A percentile compares a stretch with the other conserved stretches of the same genome.
phyloP scores from a whole-genome alignment of 139 green algal species.

The Nannochloris sp. region DNA sequence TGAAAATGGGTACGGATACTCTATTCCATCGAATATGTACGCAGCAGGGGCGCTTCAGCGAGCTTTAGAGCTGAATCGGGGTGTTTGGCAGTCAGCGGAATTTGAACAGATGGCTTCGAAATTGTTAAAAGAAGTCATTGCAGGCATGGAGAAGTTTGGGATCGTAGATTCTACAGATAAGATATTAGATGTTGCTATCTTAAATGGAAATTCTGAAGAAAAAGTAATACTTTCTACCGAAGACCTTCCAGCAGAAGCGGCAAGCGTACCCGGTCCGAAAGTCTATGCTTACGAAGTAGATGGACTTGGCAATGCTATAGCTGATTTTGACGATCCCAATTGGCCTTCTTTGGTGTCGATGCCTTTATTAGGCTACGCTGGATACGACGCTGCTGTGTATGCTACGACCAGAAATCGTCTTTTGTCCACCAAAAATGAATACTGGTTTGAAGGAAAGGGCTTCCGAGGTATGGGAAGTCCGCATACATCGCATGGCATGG shows the following conservation, averaged over 20 bases:
- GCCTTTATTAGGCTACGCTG: conserved; percentile 45
- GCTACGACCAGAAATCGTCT: conserved; percentile 25
- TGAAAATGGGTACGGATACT: conserved; percentile 37
- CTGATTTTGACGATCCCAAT: conserved; percentile 58
- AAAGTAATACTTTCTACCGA: no score
- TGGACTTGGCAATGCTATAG: conserved; percentile 28
- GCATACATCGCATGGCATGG: conserved; percentile 32
- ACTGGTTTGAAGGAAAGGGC: conserved; percentile 33
- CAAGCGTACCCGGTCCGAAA: background rate
- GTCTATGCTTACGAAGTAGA: conserved; percentile 63
- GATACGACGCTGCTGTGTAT: conserved; percentile 32
- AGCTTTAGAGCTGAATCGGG: conserved; percentile 33
- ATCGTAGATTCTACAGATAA: conserved; percentile 14
- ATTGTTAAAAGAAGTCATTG: conserved; percentile 26
- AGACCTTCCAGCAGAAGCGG: no score
- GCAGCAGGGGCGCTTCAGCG: conserved; percentile 38
- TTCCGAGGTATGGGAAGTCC: conserved; percentile 42
- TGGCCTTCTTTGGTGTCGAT: conserved; percentile 52
- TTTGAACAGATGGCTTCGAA: conserved; percentile 4
- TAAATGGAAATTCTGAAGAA: no score
- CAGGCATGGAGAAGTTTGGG: conserved; percentile 35
- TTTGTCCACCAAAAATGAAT: conserved; percentile 25
- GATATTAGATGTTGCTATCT: no score
- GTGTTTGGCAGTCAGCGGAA: conserved; percentile 24
- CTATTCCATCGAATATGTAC: conserved; percentile 49